phyloP scores from a whole-genome alignment of 345 rosid species.

The Abelmoschus esculentus region DNA sequence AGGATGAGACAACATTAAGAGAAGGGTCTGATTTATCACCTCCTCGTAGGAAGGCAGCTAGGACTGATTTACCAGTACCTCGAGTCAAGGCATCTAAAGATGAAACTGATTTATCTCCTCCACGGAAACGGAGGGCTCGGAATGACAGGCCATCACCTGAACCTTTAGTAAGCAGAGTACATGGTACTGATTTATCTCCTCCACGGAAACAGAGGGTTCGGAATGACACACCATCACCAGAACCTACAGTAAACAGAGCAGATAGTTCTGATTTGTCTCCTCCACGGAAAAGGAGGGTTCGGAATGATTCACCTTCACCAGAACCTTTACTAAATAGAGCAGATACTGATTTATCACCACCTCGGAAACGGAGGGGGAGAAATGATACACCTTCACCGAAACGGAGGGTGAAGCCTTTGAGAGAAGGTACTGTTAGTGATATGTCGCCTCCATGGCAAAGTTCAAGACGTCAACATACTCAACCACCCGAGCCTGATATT shows the following conservation, averaged over 20 bases:
- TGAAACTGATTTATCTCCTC: no score
- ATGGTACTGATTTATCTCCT: conserved; percentile 3
- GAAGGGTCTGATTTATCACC: conserved; percentile 40
- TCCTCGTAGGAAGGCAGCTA: conserved; percentile 11
- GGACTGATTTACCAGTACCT: not conserved
- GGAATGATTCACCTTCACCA: conserved; percentile 33
- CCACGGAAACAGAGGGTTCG: no score
- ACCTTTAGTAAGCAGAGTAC: no score
- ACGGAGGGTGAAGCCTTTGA: not conserved
- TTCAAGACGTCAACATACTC: not conserved
- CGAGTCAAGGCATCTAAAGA: not conserved
- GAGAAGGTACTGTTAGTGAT: conserved; percentile 6
- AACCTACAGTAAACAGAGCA: no score
- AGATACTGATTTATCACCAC: conserved; percentile 40
- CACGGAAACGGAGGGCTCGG: no score
- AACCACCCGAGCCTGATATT: conserved; percentile 29
- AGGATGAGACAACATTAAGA: not conserved
- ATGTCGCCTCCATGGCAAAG: conserved; percentile 9
- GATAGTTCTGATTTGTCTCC: conserved; percentile 21
- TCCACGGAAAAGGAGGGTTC: conserved; percentile 27
- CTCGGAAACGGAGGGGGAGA: conserved; percentile 16
- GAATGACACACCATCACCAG: no score
- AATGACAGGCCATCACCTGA: no score
- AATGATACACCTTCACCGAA: conserved; percentile 7
- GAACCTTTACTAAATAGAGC: conserved; percentile 1